Base-by-base conservation (phyloP, 306 rosid species). In the Citrullus mucosospermus region DNA sequence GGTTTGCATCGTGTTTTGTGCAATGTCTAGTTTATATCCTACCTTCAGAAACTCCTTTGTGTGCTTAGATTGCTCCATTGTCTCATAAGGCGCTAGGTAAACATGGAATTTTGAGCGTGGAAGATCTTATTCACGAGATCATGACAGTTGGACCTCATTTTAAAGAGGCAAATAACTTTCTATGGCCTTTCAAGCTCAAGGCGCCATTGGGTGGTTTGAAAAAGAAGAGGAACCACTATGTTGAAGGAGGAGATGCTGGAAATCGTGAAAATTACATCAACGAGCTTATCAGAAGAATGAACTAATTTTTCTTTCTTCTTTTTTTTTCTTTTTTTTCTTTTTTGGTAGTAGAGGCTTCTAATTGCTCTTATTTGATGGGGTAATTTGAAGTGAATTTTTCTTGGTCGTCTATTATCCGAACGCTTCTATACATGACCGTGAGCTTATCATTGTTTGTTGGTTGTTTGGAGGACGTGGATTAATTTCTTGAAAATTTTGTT, bases 221-320 rank as follows among this genome's bases (percentile, higher is more conserved):
- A 84, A 88, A 90, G 88, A 93, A 93, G 78, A 88, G 92, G 74
- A 90, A 91, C 13, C 97, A 90, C 77, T 91, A 90, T 54, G 97
- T 90, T 14, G 97, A 90, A 73, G 98, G 96, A 2, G 96, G 97
- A 54, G 97, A 90, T 14, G 96, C 97, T 4, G 92, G 96, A 41
- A 89, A 93, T 55, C 85, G 90, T 7, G 96, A 91, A 67, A 84
- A 84, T 18, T 86, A 78, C 80, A 90, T 91, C 69, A 91, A 90
- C 30, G 93, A 90, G 85, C 92, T 93, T 12, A 88, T 93, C 80
- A 80, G 96, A 81, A 91, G 93, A 80, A 93, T 86, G 97, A 89
- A 93, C 82, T 91, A 89, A 84, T 17, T 74, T 72, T 32, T 16
- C 14, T 16, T 15, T 6, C 5, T 58, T 71, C 25, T 8, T 18